Conservation (phyloP, 1,284 basidiomycete species). For the Macrocystidia cucumis region DNA sequence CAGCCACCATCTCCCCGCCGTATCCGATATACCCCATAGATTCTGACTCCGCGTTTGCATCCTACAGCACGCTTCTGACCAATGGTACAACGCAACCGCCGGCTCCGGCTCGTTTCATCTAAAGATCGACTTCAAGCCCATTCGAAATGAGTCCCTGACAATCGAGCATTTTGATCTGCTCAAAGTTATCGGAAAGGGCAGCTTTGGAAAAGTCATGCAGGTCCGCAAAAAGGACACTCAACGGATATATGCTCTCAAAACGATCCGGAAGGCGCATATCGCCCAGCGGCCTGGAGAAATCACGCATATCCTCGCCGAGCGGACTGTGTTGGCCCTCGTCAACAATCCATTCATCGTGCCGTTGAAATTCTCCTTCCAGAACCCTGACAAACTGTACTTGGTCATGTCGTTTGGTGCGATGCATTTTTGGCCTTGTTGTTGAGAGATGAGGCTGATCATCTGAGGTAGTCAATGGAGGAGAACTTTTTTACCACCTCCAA, state of each 20-base stretch:
- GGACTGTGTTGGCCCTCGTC: slow-evolving; percentile 94
- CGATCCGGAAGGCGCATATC: slow-evolving; percentile 98
- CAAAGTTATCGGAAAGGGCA: slow-evolving; percentile 98
- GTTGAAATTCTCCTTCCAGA: slow-evolving; percentile 98
- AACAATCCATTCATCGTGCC: slow-evolving; percentile 99
- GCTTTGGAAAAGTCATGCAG: slow-evolving; percentile 98
- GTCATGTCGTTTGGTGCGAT: slow-evolving; percentile 87
- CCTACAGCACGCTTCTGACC: slow-evolving; percentile 58
- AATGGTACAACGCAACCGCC: slow-evolving; percentile 86
- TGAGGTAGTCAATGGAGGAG: slow-evolving; percentile 84
- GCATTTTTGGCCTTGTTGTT: slow-evolving; percentile 1
- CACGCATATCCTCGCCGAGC: slow-evolving; percentile 95
- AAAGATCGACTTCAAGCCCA: slow-evolving; percentile 90
- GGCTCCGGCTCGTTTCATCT: slow-evolving; percentile 93
- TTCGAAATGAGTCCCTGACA: slow-evolving; percentile 75
- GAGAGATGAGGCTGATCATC: slow-evolving; percentile 6
- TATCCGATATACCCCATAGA: too few relatives aligned
- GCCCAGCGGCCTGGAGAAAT: slow-evolving; percentile 95
- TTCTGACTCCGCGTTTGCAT: slow-evolving; percentile 5
- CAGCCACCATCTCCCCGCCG: background rate
- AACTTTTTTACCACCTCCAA: slow-evolving; percentile 97
- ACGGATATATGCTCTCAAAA: slow-evolving; percentile 97
- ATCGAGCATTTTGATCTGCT: slow-evolving; percentile 97
- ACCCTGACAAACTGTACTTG: slow-evolving; percentile 94
- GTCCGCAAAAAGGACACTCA: slow-evolving; percentile 97